Evolutionary conservation across 805 yeast species (phyloP), one percentile per base, ranked within the genome.

Genomic region (Spathaspora gorwiae): DNA sequence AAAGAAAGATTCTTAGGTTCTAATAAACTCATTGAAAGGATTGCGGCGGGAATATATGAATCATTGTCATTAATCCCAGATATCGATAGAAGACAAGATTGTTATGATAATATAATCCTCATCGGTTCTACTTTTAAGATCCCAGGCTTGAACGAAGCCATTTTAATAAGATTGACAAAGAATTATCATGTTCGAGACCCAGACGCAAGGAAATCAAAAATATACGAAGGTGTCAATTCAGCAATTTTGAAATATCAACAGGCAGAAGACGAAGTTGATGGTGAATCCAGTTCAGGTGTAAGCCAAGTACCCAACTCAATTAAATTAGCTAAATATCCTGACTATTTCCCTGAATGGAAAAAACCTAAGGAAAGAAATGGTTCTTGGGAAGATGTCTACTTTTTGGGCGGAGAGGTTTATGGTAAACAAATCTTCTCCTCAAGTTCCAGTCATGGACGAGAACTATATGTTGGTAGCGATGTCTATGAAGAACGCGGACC

Each of bases 271-370:
- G 48, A 45, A 7, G 47, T 47, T 10, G 64, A 61, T 29, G 47
- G 50, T 29, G 70, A 66, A 49, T 49, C 56, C 1, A 55, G 67
- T 46, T 52, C 51, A 51, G 52, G 57, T 50, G 47, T 60, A 49
- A 51, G 74, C 42, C 98, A 92, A 66, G 90, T 84, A 2, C 98
- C 97, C 19, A 80, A 82, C n/a, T 72, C 81, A 11, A 76, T 90
- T 45, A 80, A 78, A 52, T 59, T 81, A 41, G 80, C 83, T 26
- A 83, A 84, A 55, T 76, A 80, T 62, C 95, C 97, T 0, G 98
- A 92, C 45, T 90, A 92, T 64, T 92, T 92, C 66, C 87, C 96
- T 1, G 96, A 88, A 53, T 92, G 97, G 97, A 90, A 90, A 66
- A 61, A 64, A 49, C 73, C 76, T 7, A 69, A 69, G 56, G 73